Evolutionary conservation across 352 stramenopile genomes (phyloP).

Genomic region (Phytopythium helicoides): DNA sequence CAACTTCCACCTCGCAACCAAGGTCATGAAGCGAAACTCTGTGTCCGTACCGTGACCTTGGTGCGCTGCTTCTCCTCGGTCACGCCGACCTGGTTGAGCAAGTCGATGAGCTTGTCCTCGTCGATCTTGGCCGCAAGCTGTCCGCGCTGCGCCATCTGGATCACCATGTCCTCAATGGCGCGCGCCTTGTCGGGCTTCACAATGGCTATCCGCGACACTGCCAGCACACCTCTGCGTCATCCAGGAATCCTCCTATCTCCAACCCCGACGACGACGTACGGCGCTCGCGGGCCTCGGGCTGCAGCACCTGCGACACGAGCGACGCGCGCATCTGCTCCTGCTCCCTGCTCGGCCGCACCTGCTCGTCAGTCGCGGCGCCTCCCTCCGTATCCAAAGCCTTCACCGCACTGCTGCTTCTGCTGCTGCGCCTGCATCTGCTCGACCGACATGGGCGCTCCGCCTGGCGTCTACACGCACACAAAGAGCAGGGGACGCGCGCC

Average conservation of each 20-base stretch:
- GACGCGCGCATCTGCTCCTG: conserved; percentile 82
- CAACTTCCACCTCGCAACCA: not conserved
- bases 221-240: not conserved
- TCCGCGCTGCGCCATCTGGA: conserved; percentile 85
- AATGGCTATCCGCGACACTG: conserved; percentile 86
- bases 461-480: not conserved
- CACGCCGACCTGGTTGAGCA: conserved; percentile 75
- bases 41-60: conserved; percentile 80
- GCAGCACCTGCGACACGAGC: conserved; percentile 74
- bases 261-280: conserved; percentile 40
- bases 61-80: conserved; percentile 84
- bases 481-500: not conserved
- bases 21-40: not conserved
- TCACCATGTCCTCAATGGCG: conserved; percentile 83
- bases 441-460: conserved; percentile 50
- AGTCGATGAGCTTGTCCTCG: conserved; percentile 81
- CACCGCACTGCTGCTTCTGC: conserved; percentile 73
- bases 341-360: conserved; percentile 29
- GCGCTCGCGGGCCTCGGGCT: conserved; percentile 73
- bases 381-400: not conserved
- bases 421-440: conserved; percentile 86
- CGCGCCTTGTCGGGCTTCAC: conserved; percentile 87
- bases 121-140: conserved; percentile 80
- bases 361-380: too few relatives aligned
- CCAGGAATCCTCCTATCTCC: not conserved